Conservation (phyloP, 306 rosid genomes). For the Quercus suber region DNA sequence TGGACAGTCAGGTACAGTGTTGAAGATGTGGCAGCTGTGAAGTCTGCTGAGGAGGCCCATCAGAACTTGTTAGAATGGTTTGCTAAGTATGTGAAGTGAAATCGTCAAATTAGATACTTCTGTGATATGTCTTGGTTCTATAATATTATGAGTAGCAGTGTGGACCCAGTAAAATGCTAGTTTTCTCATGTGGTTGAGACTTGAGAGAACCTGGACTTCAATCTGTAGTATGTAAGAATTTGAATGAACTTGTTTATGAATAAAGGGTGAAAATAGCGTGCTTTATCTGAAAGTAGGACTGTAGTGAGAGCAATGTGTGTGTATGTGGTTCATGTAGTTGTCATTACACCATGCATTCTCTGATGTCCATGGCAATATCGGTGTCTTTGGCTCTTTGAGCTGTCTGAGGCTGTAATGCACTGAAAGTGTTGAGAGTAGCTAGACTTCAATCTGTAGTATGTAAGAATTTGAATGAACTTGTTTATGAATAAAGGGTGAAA, state of each 20-base stretch:
- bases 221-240: neutral
- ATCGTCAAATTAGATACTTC: neutral
- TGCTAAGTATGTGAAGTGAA: conserved; percentile 32
- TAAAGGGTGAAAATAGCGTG: neutral
- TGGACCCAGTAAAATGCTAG: neutral
- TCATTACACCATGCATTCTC: neutral
- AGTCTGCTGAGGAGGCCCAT: conserved; percentile 54
- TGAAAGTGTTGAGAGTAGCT: too few species aligned
- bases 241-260: neutral
- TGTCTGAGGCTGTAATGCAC: neutral
- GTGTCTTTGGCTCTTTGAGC: neutral
- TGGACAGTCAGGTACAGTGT: conserved; percentile 43
- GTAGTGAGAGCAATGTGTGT: neutral
- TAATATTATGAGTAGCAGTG: neutral
- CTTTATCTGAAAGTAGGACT: neutral
- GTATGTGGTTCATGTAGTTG: too few species aligned
- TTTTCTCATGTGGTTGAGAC: neutral
- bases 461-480: neutral
- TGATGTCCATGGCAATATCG: too few species aligned
- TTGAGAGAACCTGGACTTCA: too few species aligned
- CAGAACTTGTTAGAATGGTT: conserved; percentile 46
- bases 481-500: neutral
- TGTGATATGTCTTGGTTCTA: neutral
- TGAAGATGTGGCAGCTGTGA: conserved; percentile 38
- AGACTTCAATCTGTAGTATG: neutral